phyloP scores from a whole-genome alignment of 2,329 filamentous ascomycete genomes.

The Tolypocladium tundrense region DNA sequence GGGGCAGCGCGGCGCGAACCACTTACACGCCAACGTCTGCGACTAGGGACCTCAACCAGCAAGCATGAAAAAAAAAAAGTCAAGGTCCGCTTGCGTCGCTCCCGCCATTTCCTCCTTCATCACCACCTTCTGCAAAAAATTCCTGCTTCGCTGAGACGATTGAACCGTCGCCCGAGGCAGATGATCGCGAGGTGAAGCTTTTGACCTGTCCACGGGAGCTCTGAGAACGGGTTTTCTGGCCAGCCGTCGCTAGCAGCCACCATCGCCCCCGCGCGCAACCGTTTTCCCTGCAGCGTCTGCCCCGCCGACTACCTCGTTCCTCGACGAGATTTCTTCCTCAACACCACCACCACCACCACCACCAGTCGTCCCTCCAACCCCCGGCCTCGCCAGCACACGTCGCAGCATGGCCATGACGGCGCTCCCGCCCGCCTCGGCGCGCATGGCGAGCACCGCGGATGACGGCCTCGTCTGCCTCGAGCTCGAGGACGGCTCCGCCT shows the following conservation, averaged over 20 bases:
- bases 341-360: neutral
- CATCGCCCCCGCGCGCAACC: constrained; percentile 12
- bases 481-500: constrained; percentile 82
- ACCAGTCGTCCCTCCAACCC: neutral
- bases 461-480: constrained; percentile 74
- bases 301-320: constrained; percentile 11
- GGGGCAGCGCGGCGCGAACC: neutral
- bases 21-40: neutral
- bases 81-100: neutral
- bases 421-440: constrained; percentile 49
- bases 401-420: constrained; percentile 23
- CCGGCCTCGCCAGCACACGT: neutral
- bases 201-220: constrained; percentile 24
- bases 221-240: constrained; percentile 28
- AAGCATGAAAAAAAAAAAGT: neutral
- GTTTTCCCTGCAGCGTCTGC: constrained; percentile 13
- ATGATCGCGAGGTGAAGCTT: constrained; percentile 26
- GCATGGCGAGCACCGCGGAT: constrained; percentile 38
- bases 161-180: constrained; percentile 17
- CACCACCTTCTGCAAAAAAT: neutral
- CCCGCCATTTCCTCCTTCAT: neutral
- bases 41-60: neutral
- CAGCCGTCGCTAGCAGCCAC: constrained; percentile 22
- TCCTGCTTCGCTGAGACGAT: neutral
- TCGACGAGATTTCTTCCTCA: neutral